Evolutionary conservation across 1,139 yeast genomes (phyloP), one percentile per base, ranked within the genome.

Genomic region (Yamadazyma buinensis): DNA sequence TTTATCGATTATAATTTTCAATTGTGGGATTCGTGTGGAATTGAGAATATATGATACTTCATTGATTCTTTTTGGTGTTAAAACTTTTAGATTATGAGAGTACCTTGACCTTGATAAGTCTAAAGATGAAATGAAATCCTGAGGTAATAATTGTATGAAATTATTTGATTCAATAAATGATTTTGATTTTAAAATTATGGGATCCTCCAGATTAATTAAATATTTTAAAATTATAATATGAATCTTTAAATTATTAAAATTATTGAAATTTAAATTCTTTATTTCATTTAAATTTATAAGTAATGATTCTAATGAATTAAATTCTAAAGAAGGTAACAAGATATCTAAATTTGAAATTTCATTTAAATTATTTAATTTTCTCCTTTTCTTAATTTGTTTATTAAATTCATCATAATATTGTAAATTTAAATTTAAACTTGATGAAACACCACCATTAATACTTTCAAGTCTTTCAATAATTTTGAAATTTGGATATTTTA

Each of bases 281-380:
- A 55, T 43, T 13, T 43, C 40, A 12, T 40, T 32, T 7, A 52
- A 43, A 21, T 48, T 47, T 11, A 40, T 26, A 0, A 51, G 47
- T 32, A 61, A 43, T 8, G 42, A 43, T 14, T 46, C 39, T 7
- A 49, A 27, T 1, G 57, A 49, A 17, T 44, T 45, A n/a, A 53
- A 40, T 12, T 50, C 48, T 7, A 39, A 41, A 1, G 52, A 40
- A 6, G 28, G 29, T 11, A 35, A 40, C 5, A 49, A 33, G 8
- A 46, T 22, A 11, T 45, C 49, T 13, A 48, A 34, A 32, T 46
- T 46, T 10, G 34, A 28, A 3, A 36, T 23, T 17, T 35, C 40
- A 15, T 17, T 9, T 17, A 17, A 23, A 23, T 23, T 23, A 13
- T 23, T 23, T 23, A 23, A n/a, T 24, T 28, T 38, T 34, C 40